These are phyloP conservation scores for Hypoxylon rubiginosum DNA, from an alignment of 2,329 filamentous ascomycete species.

Conservation along the genomic window DNA sequence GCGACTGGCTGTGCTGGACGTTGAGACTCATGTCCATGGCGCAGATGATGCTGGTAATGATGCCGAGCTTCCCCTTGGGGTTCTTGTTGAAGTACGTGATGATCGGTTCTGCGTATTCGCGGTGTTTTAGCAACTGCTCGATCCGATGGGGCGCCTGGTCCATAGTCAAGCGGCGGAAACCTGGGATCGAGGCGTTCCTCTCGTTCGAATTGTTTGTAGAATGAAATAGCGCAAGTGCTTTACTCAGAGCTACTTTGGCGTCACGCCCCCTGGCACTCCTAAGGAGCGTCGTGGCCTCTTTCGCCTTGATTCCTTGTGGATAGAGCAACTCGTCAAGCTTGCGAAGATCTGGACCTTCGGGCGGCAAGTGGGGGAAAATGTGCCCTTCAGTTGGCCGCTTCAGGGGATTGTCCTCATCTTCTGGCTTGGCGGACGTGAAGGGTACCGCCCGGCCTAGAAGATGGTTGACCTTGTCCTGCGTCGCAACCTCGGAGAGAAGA, in stretches of 20 bases:
- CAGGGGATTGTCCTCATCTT: constrained; percentile 6
- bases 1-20: neutral
- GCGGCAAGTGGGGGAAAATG: constrained; percentile 6
- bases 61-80: constrained; percentile 9
- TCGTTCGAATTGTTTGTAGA: constrained; percentile 5
- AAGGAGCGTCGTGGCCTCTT: constrained; percentile 6
- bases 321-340: constrained; percentile 7
- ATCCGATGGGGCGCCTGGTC: constrained; percentile 12
- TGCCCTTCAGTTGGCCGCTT: constrained; percentile 11
- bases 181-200: constrained; percentile 10
- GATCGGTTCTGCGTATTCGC: constrained; percentile 9
- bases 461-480: constrained; percentile 9
- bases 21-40: constrained; percentile 15
- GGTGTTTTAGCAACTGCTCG: constrained; percentile 8
- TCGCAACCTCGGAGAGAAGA: constrained; percentile 13
- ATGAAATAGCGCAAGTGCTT: constrained; percentile 8
- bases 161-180: constrained; percentile 14
- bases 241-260: constrained; percentile 9
- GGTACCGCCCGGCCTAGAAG: constrained; percentile 15
- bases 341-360: constrained; percentile 13
- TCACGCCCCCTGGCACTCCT: neutral
- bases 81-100: constrained; percentile 10
- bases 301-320: constrained; percentile 8
- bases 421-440: constrained; percentile 5
- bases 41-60: constrained; percentile 15